Base-by-base conservation (phyloP, 148 eudicot genomes). In the Vaccinium myrtillus region DNA sequence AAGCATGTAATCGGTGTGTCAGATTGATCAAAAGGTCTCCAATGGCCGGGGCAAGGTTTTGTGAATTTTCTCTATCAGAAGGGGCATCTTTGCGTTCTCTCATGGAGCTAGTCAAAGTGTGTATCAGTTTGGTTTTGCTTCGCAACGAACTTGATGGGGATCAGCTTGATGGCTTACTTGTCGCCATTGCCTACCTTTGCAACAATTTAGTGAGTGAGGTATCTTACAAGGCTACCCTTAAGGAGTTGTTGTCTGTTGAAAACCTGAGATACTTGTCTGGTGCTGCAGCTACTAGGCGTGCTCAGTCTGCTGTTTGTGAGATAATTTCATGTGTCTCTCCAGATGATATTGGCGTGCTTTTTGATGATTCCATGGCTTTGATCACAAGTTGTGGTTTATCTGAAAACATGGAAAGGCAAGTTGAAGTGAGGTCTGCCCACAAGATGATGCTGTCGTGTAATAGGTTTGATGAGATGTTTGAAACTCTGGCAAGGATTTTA, bases 21-120 rank as follows among this genome's bases (percentile, higher is more conserved):
- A 87, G 95, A 23, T 95, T 97, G 51, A 90, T 94, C 59, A 97
- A 92, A 89, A 89, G 99, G 89, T 93, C 96, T 85, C 98, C 98
- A 1, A 63, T 79, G 76, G 99, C 98, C 58, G 99, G 98, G 79
- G 98, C 99, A 84, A 92, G 95, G 86, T 95, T 97, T 80, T 95
- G 98, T 83, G 98, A 97, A 85, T 95, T 95, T 88, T 89, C 90
- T 83, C 63, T 88, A 78, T 86, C 91, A 76, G 98, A 94, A 93
- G 98, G 96, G 79, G 94, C 96, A 83, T 91, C 98, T 75, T 87
- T 86, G 83, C 88, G 89, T 86, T 92, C 90, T 81, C 95, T 94
- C 67, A 81, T 88, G 87, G 92, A 91, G 85, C 94, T 97, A 63
- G 89, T 91, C 70, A 87, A 86, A 86, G 87, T 86, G 83, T 89